Percentiles rank a stretch among this genome's conserved stretches.
phyloP scores from a whole-genome alignment of 768 basidiomycete genomes.

The Cystofilobasidium capitatum region DNA sequence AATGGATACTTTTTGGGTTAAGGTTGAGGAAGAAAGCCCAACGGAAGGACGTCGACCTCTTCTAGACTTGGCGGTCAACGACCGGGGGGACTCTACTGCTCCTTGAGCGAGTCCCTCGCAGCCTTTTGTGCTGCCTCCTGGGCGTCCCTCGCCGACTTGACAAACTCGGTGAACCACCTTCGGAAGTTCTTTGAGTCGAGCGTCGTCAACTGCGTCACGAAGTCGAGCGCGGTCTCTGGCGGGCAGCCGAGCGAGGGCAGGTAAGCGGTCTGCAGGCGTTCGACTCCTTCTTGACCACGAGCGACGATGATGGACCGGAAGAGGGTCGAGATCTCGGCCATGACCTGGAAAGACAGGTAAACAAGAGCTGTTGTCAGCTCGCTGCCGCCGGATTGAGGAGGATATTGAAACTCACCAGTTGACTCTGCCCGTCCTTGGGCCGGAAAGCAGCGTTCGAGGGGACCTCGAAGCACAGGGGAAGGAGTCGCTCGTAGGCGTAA shows the following conservation, averaged over 20 bases:
- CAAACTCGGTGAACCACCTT: constrained; percentile 38
- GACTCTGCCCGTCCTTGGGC: constrained; percentile 74
- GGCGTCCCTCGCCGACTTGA: constrained; percentile 31
- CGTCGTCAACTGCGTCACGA: constrained; percentile 41
- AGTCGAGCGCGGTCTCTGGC: constrained; percentile 61
- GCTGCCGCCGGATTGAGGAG: neutral
- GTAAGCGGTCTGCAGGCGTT: constrained; percentile 66
- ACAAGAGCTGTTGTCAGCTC: neutral
- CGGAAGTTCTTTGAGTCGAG: constrained; percentile 38
- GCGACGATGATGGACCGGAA: constrained; percentile 67
- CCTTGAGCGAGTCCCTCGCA: constrained; percentile 3
- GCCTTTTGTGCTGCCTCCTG: constrained; percentile 22
- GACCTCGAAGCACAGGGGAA: constrained; percentile 73
- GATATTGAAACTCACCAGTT: constrained; percentile 54
- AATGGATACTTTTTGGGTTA: too few relatives aligned
- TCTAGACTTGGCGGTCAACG: neutral
- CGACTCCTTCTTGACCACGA: constrained; percentile 69
- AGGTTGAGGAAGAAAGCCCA: too few relatives aligned
- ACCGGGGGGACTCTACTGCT: neutral
- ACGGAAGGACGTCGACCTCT: too few relatives aligned
- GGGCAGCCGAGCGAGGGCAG: constrained; percentile 87
- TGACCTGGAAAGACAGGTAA: constrained; percentile 49
- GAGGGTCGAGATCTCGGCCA: constrained; percentile 79
- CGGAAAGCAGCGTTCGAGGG: constrained; percentile 72
- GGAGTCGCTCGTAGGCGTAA: constrained; percentile 76